A percentile compares a stretch with the other conserved stretches of the same genome.
phyloP scores from a whole-genome alignment of 2,329 filamentous ascomycete species.

The Cryphonectria parasitica region DNA sequence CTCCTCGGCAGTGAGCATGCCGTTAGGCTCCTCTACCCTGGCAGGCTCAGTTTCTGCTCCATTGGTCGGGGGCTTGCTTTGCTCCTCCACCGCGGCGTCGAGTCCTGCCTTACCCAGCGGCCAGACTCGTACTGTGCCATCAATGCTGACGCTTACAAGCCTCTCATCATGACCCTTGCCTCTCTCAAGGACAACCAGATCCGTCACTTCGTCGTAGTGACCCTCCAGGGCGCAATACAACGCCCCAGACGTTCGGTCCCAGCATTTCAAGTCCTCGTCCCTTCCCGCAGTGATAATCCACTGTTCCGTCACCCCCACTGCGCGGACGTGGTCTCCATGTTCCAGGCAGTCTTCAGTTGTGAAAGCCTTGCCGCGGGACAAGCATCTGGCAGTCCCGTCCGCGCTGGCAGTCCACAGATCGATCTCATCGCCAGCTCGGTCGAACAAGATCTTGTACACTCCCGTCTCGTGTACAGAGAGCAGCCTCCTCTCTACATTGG shows the following conservation, averaged over 20 bases:
- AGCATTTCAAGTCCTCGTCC: slow-evolving; percentile 90
- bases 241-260: slow-evolving; percentile 76
- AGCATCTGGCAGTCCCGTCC: slow-evolving; percentile 84
- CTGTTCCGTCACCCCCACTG: slow-evolving; percentile 73
- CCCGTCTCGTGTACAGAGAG: slow-evolving; percentile 88
- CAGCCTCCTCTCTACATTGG: slow-evolving; percentile 49
- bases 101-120: slow-evolving; percentile 65
- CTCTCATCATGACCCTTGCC: slow-evolving; percentile 45
- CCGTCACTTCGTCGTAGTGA: slow-evolving; percentile 93
- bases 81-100: slow-evolving; percentile 54
- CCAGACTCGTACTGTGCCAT: slow-evolving; percentile 87
- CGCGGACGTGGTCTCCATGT: slow-evolving; percentile 90
- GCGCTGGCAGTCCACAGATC: slow-evolving; percentile 94
- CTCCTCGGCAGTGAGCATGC: slow-evolving; percentile 80
- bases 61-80: slow-evolving; percentile 54
- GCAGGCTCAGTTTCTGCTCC: slow-evolving; percentile 54
- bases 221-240: slow-evolving; percentile 76
- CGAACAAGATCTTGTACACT: slow-evolving; percentile 80
- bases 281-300: slow-evolving; percentile 88
- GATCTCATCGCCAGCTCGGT: slow-evolving; percentile 60
- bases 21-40: slow-evolving; percentile 46
- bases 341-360: slow-evolving; percentile 70
- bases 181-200: slow-evolving; percentile 65
- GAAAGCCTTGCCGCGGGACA: slow-evolving; percentile 71
- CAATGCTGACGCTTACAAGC: slow-evolving; percentile 84